Evolutionary conservation across 495 filamentous ascomycete genomes (phyloP).

Genomic region (Ramalina intermedia): DNA sequence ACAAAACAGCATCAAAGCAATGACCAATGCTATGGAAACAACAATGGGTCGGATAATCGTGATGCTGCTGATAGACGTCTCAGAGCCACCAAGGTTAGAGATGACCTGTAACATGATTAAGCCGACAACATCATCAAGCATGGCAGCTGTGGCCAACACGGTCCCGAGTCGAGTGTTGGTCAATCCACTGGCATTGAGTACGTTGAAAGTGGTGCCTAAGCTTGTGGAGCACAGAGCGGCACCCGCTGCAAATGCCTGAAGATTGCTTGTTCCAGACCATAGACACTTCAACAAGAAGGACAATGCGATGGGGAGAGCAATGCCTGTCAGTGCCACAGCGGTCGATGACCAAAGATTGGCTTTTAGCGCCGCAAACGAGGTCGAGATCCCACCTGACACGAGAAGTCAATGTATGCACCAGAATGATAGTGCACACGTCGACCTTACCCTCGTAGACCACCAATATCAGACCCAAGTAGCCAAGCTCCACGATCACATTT

Average conservation of each 20-base stretch:
- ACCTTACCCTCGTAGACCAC: slow-evolving; percentile 53
- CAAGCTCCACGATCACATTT: slow-evolving; percentile 47
- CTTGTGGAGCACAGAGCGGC: slow-evolving; percentile 65
- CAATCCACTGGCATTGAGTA: slow-evolving; percentile 44
- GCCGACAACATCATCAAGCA: slow-evolving; percentile 74
- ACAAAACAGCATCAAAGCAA: slow-evolving; percentile 32
- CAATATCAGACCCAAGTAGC: slow-evolving; percentile 61
- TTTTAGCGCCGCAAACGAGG: slow-evolving; percentile 40
- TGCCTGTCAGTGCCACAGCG: slow-evolving; percentile 47
- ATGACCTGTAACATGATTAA: slow-evolving; percentile 66
- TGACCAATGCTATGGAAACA: slow-evolving; percentile 41
- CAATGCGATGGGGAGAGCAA: slow-evolving; percentile 49
- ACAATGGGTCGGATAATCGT: slow-evolving; percentile 44
- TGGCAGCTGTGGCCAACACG: slow-evolving; percentile 56
- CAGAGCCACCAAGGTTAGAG: slow-evolving; percentile 29
- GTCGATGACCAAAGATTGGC: slow-evolving; percentile 45
- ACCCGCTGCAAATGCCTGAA: slow-evolving; percentile 61
- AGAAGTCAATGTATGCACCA: not conserved
- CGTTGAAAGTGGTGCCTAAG: slow-evolving; percentile 65
- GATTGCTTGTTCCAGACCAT: slow-evolving; percentile 23
- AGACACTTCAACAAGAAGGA: slow-evolving; percentile 42
- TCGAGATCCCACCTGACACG: slow-evolving; percentile 44
- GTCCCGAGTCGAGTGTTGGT: slow-evolving; percentile 49
- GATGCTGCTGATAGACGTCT: slow-evolving; percentile 22
- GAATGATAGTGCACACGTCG: not conserved